A percentile compares a stretch with the other conserved stretches of the same genome.
These are phyloP conservation scores for Nitzschia inconspicua DNA, from an alignment of 108 stramenopile species.

Conservation along the genomic window DNA sequence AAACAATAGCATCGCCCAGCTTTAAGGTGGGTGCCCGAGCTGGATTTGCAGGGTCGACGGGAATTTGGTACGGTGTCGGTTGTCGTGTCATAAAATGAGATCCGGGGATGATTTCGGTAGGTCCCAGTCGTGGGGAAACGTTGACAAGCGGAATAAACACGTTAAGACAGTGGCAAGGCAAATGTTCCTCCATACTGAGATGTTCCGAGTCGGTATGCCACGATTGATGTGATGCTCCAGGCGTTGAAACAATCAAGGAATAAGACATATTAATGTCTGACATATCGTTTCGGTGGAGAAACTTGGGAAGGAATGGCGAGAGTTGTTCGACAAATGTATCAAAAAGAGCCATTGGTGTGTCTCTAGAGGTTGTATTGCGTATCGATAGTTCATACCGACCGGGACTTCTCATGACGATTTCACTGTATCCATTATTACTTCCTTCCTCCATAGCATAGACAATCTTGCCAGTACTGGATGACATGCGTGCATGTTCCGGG, in stretches of 20 bases:
- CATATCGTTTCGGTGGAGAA: background rate
- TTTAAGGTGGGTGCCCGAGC: slow-evolving; percentile 40
- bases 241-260: slow-evolving; percentile 54
- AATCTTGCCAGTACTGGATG: background rate
- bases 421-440: slow-evolving; percentile 50
- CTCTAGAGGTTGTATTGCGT: background rate
- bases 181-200: slow-evolving; percentile 35
- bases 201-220: slow-evolving; percentile 84
- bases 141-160: slow-evolving; percentile 67
- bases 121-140: slow-evolving; percentile 42
- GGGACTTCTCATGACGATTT: slow-evolving; percentile 69
- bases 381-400: slow-evolving; percentile 70
- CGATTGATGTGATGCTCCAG: slow-evolving; percentile 53
- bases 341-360: too few relatives aligned
- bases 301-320: slow-evolving; percentile 3
- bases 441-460: slow-evolving; percentile 32
- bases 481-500: background rate
- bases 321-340: slow-evolving; percentile 7
- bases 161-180: slow-evolving; percentile 59
- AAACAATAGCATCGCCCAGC: slow-evolving; percentile 53
- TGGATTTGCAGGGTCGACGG: slow-evolving; percentile 39
- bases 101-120: slow-evolving; percentile 72
- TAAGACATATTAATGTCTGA: slow-evolving; percentile 13
- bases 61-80: slow-evolving; percentile 44
- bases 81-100: slow-evolving; percentile 65